Evolutionary conservation across 805 yeast species (phyloP), one percentile per base, ranked within the genome.

Genomic region (Candida ficus): DNA sequence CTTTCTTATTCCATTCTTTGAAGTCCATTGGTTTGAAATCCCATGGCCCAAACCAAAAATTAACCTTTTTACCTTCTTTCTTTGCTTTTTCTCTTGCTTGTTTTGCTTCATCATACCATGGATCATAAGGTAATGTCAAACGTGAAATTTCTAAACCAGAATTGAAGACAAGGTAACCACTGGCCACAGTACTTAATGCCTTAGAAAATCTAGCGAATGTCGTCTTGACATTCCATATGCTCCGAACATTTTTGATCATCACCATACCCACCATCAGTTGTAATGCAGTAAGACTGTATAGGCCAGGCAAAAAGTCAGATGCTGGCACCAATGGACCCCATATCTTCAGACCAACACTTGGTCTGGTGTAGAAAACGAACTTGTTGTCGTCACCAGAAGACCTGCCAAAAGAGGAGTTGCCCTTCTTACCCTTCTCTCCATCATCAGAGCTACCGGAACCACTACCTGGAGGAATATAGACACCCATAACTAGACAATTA

Each of bases 291-390:
- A 80, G 56, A 0, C 74, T 51, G 50, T 71, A 73, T 2, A 82
- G 54, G 2, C 83, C 85, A 3, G 67, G 58, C 25, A 62, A 55
- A 54, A 80, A 76, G 47, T 83, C 90, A 8, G 83, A 71, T 1
- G 89, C 84, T 3, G 91, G 91, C 1, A 78, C 81, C 18, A 83
- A 56, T 0, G 88, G 88, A 1, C 89, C 85, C 80, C 86, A 78
- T 26, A 78, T 50, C 46, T 64, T 63, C 38, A 81, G 64, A 0
- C 86, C 87, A 18, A 78, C 55, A 38, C 76, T 73, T 3, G 89
- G 89, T 44, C 73, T 61, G 33, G 67, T 60, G 38, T 60, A 45
- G 33, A 53, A 52, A 7, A 21, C 22, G 16, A 41, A 19, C 17
- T 25, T 39, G 12, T 29, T 22, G 5, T 17, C 20, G 18, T 31